Percentiles rank a stretch among this genome's conserved stretches.
These are phyloP conservation scores for Sarocladium brachiariae DNA, from an alignment of 2,329 filamentous ascomycete genomes.

Conservation along the genomic window DNA sequence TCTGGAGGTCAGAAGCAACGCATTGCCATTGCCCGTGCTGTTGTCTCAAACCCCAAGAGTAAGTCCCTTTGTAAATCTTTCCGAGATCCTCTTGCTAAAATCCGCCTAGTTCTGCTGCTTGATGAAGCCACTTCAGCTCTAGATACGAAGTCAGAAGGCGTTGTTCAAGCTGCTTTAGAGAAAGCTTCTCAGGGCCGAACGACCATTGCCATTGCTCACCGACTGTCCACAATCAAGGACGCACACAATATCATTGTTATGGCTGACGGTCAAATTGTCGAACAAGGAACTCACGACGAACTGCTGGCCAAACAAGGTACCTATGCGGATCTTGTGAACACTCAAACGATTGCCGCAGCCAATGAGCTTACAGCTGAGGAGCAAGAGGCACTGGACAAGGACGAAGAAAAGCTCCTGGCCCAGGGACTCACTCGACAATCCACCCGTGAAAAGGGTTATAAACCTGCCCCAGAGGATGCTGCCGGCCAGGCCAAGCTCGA, in stretches of 20 bases:
- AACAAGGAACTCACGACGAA: slow-evolving; percentile 83
- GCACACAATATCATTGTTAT: slow-evolving; percentile 97
- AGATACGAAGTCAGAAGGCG: slow-evolving; percentile 89
- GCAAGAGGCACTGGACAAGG: slow-evolving; percentile 39
- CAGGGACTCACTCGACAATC: slow-evolving; percentile 19
- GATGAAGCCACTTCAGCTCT: slow-evolving; percentile 93
- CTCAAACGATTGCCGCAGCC: slow-evolving; percentile 69
- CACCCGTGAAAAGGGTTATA: slow-evolving; percentile 1
- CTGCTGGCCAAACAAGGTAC: slow-evolving; percentile 61
- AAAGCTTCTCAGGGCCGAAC: slow-evolving; percentile 79
- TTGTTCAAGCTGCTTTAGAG: slow-evolving; percentile 89
- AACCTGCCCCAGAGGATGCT: slow-evolving; percentile 1
- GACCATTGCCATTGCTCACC: slow-evolving; percentile 93
- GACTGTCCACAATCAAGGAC: slow-evolving; percentile 86
- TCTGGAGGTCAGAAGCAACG: slow-evolving; percentile 96
- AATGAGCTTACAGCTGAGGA: slow-evolving; percentile 48
- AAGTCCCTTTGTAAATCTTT: slow-evolving; percentile 17
- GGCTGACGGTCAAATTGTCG: slow-evolving; percentile 75
- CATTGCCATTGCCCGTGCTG: slow-evolving; percentile 85
- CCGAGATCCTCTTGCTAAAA: background rate
- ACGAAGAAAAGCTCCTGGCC: slow-evolving; percentile 45
- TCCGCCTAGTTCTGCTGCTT: slow-evolving; percentile 61
- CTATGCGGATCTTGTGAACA: slow-evolving; percentile 80
- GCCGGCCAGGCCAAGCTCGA: background rate
- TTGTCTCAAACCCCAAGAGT: slow-evolving; percentile 84